Percentiles rank a stretch among this genome's conserved stretches.
These are phyloP conservation scores for Tylopilus plumbeoviolaceoides DNA, from an alignment of 768 basidiomycete genomes.

Conservation along the genomic window DNA sequence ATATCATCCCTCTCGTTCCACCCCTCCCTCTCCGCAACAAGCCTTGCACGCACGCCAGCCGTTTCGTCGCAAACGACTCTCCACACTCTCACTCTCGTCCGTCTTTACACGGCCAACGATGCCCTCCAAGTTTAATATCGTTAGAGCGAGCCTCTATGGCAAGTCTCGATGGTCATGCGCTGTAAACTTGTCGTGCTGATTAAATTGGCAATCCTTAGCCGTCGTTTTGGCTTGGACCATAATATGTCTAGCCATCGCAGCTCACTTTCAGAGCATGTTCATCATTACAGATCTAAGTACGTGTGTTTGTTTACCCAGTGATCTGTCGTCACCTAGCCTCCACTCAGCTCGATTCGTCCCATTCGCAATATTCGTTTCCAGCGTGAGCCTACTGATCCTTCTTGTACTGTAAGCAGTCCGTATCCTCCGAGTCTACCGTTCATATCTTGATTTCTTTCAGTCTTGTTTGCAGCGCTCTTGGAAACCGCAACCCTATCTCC, in stretches of 20 bases:
- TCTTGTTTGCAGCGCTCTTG: conserved; percentile 59
- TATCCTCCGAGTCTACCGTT: conserved; percentile 7
- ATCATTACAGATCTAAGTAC: conserved; percentile 77
- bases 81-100: conserved; percentile 26
- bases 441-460: conserved; percentile 32
- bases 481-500: conserved; percentile 71
- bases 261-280: conserved; percentile 68
- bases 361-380: conserved; percentile 78
- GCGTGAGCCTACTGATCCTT: conserved; percentile 64
- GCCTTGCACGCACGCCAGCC: conserved; percentile 25
- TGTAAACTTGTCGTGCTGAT: conserved; percentile 3
- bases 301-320: conserved; percentile 19
- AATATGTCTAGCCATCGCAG: conserved; percentile 77
- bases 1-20: conserved; percentile 20
- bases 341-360: conserved; percentile 78
- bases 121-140: conserved; percentile 69
- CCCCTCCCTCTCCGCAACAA: conserved; percentile 19
- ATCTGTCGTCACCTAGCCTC: conserved; percentile 1
- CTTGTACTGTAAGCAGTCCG: conserved; percentile 55
- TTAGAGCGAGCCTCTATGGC: conserved; percentile 69
- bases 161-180: conserved; percentile 17
- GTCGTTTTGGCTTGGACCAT: conserved; percentile 69
- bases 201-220: conserved; percentile 34
- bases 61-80: conserved; percentile 33
- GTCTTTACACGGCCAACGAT: conserved; percentile 42